Evolutionary conservation across 2,329 filamentous ascomycete species (phyloP), one percentile per base, ranked within the genome.

Genomic region (Microcyclosporella mali): DNA sequence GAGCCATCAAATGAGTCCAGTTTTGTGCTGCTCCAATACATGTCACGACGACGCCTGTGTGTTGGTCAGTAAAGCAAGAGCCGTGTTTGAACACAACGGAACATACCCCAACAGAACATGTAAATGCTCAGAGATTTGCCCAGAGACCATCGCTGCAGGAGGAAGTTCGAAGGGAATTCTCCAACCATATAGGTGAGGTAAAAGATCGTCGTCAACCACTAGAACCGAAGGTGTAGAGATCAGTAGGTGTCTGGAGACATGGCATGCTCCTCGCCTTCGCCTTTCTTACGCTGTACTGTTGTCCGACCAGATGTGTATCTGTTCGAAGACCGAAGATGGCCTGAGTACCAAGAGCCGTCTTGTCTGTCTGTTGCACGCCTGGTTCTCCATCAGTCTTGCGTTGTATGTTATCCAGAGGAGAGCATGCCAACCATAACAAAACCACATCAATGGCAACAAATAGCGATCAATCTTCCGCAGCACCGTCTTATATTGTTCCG

Each of bases 261-360:
- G n/a, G n/a, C n/a, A n/a, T n/a, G n/a, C n/a, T n/a, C n/a, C n/a
- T n/a, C n/a, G n/a, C n/a, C n/a, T n/a, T n/a, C n/a, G n/a, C n/a
- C n/a, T n/a, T n/a, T n/a, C n/a, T n/a, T n/a, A n/a, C n/a, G 1
- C 57, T 63, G 45, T 69, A 70, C 32, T 70, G 56, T 2, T 61
- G 56, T 1, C 61, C 62, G 0, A 56, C 47, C 1, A 71, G 56
- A 6, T 56, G 41, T 10, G 68, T 56, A 29, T 68, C 64, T 45
- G 76, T 70, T 63, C 72, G 72, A 27, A 74, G 37, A 11, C 75
- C 61, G 33, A 79, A 78, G 18, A 68, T 64, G 3, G 76, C 75
- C 36, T 61, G 59, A 2, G 52, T 59, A 8, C 56, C 52, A 3
- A 57, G 41, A 1, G 56, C 52, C 1, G 68, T 72, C 53, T 73